Evolutionary conservation across 768 basidiomycete genomes (phyloP), one percentile per base, ranked within the genome.

Genomic region (Psilocybe tampanensis): DNA sequence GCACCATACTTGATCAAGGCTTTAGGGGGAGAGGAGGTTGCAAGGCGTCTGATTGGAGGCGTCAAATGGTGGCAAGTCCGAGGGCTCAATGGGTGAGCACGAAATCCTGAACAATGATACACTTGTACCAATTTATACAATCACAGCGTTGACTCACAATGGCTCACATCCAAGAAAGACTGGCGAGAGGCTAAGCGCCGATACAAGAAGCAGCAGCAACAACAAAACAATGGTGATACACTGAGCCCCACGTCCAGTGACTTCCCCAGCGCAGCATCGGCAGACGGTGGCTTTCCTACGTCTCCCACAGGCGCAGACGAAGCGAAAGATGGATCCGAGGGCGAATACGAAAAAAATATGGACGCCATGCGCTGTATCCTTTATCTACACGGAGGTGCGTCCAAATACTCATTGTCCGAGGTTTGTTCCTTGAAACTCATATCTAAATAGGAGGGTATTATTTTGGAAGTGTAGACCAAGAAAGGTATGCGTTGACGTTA

Each of bases 21-120:
- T 3, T 77, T 97, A 8, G 94, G 95, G 1, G 95, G 95, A n/a
- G 88, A 90, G 64, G 83, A 89, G 39, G 78, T 83, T 13, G 84
- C 81, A 47, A 82, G 84, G 60, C 80, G 80, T 39, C 68, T 93
- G 26, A 86, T 94, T 3, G 96, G 96, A 11, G 96, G 96, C 1
- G 84, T 86, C 5, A 95, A 95, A 68, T 98, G 96, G 95, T 98
- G 96, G 96, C 95, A 97, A 72, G 94, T 95, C 32, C 86, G 95
- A 41, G 88, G 90, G 18, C 68, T 94, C 44, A 74, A 83, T 51
- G 95, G 94, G 94, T 85, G 64, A 64, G 70, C 68, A 29, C 9
- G 4, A 29, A 29, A 29, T 29, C 29, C 7, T 56, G 60, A 43
- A 22, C 33, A 13, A 51, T 18, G 9, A n/a, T 9, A 0, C 1